phyloP scores from a whole-genome alignment of 805 yeast genomes.

The Monosporozyma solicola region DNA sequence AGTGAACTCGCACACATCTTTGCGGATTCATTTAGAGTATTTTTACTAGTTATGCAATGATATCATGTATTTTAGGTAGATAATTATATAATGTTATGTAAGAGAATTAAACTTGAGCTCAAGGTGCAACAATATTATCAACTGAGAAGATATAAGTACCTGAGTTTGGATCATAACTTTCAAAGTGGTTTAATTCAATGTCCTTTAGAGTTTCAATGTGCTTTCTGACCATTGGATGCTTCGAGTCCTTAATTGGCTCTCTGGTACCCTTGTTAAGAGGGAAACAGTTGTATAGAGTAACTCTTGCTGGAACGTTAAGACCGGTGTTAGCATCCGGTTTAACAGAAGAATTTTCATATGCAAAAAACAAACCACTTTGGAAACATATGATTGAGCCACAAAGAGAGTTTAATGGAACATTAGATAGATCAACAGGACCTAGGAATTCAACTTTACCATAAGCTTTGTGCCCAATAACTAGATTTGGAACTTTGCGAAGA shows the following conservation, averaged over 20 bases:
- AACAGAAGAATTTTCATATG: constrained; percentile 58
- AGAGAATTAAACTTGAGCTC: background rate
- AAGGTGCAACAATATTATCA: constrained; percentile 12
- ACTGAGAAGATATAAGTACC: constrained; percentile 62
- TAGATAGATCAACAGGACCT: constrained; percentile 75
- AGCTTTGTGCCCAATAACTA: constrained; percentile 65
- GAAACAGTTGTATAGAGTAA: constrained; percentile 70
- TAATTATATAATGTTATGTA: background rate
- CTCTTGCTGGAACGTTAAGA: constrained; percentile 63
- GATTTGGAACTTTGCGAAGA: constrained; percentile 51
- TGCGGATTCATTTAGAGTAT: too few species aligned
- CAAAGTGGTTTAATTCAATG: constrained; percentile 48
- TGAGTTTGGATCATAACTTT: constrained; percentile 64
- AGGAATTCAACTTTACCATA: constrained; percentile 71
- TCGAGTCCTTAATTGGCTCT: constrained; percentile 66
- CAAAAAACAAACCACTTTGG: constrained; percentile 47
- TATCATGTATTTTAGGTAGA: background rate
- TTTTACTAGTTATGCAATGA: background rate
- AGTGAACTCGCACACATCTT: too few species aligned
- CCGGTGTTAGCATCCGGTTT: constrained; percentile 73
- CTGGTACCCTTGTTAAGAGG: constrained; percentile 68
- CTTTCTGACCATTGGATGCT: constrained; percentile 57
- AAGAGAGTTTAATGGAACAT: constrained; percentile 50
- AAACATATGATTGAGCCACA: constrained; percentile 60
- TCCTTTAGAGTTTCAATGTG: constrained; percentile 62